Conservation (phyloP, 176 grass and related monocot genomes). For the Bonia amplexicaulis region DNA sequence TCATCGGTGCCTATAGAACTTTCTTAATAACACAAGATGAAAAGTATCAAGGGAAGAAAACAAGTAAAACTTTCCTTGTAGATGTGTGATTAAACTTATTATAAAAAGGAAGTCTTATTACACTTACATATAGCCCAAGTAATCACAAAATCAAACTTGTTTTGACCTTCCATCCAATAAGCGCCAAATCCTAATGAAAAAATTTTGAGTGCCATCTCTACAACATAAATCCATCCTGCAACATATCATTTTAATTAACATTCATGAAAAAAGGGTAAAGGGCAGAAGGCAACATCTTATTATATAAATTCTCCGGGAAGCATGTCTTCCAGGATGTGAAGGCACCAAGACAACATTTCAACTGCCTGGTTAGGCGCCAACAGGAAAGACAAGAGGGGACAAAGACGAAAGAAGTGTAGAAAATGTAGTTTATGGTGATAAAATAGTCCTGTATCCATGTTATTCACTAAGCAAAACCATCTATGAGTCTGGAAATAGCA, state of each 20-base stretch:
- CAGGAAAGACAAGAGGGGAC: background rate
- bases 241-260: slow-evolving; percentile 22
- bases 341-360: slow-evolving; percentile 26
- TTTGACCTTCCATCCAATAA: slow-evolving; percentile 99
- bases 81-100: slow-evolving; percentile 2
- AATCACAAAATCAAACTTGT: slow-evolving; percentile 92
- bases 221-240: slow-evolving; percentile 96
- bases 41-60: background rate
- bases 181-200: slow-evolving; percentile 84
- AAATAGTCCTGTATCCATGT: background rate
- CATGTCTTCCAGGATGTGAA: background rate
- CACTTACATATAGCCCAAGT: slow-evolving; percentile 94
- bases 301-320: slow-evolving; percentile 8
- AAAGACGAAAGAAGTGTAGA: background rate
- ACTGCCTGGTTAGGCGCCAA: slow-evolving; percentile 18
- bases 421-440: background rate
- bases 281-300: background rate
- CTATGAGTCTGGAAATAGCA: background rate
- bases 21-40: background rate
- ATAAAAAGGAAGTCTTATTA: background rate
- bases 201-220: slow-evolving; percentile 96
- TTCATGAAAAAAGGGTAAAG: background rate
- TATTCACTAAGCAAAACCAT: background rate
- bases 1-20: background rate
- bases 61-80: slow-evolving; percentile 12